Base-by-base conservation (phyloP, 495 filamentous ascomycete genomes). In the Clohesyomyces aquaticus region DNA sequence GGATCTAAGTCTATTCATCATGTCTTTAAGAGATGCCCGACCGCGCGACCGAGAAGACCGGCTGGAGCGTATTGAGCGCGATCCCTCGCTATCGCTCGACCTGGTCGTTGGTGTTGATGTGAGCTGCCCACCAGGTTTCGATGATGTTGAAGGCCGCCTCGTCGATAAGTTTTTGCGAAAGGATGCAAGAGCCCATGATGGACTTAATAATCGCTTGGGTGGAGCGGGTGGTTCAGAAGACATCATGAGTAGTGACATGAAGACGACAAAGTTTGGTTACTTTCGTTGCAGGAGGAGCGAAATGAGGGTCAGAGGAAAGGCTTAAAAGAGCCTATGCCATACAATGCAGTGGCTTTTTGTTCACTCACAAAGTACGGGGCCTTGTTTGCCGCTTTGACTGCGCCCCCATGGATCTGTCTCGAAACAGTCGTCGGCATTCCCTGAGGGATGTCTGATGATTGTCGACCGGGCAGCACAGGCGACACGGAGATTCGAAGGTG, bases 191-290 rank as follows among this genome's bases (percentile, higher is more conserved):
- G 59, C 48, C 48, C 50, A 47, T 38, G 22, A 19, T 49, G 52
- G 51, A 2, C 22, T 48, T 18, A 53, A n/a, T n/a, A n/a, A 28
- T 46, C 50, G 21, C 38, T 43, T 54, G 2, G 61, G 41, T 2
- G 38, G 45, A 2, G 51, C 12, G n/a, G 61, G 61, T 12, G 55
- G 22, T 46, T 55, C 27, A 25, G 63, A 53, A 27, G 63, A 18
- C 63, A 66, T 66, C 9, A 65, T 27, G 49, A 66, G 11, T 8
- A 66, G 45, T 23, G 38, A 66, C 63, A 66, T 66, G 27, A 23
- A 27, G 19, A 25, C 11, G 29, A 55, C 38, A 54, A 35, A 22
- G 14, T 62, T 21, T 19, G 10, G 43, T 23, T 16, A 48, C 18
- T 28, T 4, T 1, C 26, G 26, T 50, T 45, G 22, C 12, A 14